Base-by-base conservation (phyloP, 2,329 filamentous ascomycete species). In the Alternaria atra region DNA sequence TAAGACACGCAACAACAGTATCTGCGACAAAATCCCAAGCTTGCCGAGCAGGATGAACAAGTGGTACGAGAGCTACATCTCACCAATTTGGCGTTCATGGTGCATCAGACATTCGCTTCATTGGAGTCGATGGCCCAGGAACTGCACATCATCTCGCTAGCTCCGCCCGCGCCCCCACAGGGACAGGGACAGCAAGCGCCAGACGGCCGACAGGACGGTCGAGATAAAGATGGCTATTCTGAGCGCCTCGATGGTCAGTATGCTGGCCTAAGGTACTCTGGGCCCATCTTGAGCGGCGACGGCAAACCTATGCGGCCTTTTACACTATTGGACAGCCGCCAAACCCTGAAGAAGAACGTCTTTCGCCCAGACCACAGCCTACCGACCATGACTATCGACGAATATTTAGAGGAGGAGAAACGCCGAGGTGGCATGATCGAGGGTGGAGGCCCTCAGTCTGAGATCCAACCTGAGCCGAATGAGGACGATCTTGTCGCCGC, bases 371-470 rank as follows among this genome's bases (percentile, higher is more conserved):
- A 95, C 7, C 95, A 99, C 77, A 97, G 92, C 79, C 82, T 99
- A 60, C 95, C 95, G 1, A 98, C 95, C 3, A 98, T 99, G 95
- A 92, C 89, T 1, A 97, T 99, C 63, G 95, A 99, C 70, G 95
- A 99, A 81, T 99, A 98, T 74, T 84, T 99, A 15, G 95, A 96
- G 53, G 94, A 98, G 79, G 95, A 98, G 82, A 86, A 87, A 73
- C 86, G 87, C 67, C 84, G 91, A 64, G 95, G 95, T 15, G 92
- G 92, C 20, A 94, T 99, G 60, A 92, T 98, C 56, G 91, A 97
- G 74, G 95, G 94, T 35, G 93, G 93, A 30, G 94, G 94, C 17
- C 91, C 91, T 71, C 87, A 90, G 66, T 91, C 89, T 68, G 87
- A 86, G 15, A 81, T 87, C 27, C 84, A 85, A 65, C 87, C 89